Percentiles rank a stretch among this genome's conserved stretches.
Evolutionary conservation across 192 early-diverging fungal species (phyloP).

Genomic region (Gigaspora rosea): DNA sequence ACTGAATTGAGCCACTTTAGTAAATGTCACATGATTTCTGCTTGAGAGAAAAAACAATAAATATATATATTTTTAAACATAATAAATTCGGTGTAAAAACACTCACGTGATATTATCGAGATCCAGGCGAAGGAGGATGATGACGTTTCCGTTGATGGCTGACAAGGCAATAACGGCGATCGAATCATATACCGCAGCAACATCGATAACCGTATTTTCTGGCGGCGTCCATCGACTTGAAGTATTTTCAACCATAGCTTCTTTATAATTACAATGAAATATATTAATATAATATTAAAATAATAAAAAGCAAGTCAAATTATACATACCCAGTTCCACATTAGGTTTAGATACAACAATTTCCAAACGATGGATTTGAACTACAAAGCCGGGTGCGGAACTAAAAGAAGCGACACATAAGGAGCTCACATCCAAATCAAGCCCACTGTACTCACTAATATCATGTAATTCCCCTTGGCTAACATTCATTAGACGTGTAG

Average conservation of each 20-base stretch:
- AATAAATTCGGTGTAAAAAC: neutral
- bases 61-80: neutral
- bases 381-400: neutral
- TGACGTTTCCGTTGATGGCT: conserved; percentile 11
- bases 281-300: no score
- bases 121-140: neutral
- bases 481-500: conserved; percentile 7
- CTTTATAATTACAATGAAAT: no score
- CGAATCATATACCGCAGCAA: conserved; percentile 1
- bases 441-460: conserved; percentile 15
- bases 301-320: neutral
- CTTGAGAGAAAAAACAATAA: neutral
- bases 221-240: neutral
- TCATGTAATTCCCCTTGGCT: conserved; percentile 10
- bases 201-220: conserved; percentile 5
- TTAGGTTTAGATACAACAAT: conserved; percentile 10
- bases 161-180: neutral
- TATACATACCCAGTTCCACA: neutral
- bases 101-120: neutral
- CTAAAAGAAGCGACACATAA: conserved; percentile 1
- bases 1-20: neutral
- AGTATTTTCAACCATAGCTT: neutral
- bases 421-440: conserved; percentile 14
- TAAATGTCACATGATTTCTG: neutral
- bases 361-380: conserved; percentile 11